Percentiles rank a stretch among this genome's conserved stretches.
These are phyloP conservation scores for Euptelea pleiosperma DNA, from an alignment of 164 flowering plant genomes.

Conservation along the genomic window DNA sequence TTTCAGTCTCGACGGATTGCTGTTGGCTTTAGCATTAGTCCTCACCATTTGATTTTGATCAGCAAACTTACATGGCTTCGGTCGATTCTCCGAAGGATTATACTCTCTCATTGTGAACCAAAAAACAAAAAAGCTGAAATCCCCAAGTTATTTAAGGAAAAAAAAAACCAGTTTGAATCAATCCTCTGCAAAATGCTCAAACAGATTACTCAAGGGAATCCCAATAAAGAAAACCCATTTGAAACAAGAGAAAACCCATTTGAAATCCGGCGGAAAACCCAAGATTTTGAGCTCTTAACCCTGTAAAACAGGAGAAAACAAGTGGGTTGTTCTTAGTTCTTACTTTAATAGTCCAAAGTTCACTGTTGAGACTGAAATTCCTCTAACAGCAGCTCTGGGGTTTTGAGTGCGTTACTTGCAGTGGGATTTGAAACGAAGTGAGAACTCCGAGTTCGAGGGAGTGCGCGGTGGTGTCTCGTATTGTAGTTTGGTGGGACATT, in stretches of 20 bases:
- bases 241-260: slow-evolving; percentile 1
- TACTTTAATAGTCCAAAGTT: no score
- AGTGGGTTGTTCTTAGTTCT: no score
- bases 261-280: no score
- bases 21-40: slow-evolving; percentile 20
- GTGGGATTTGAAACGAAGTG: slow-evolving; percentile 2
- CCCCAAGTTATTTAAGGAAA: neutral
- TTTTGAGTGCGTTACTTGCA: neutral
- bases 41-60: slow-evolving; percentile 62
- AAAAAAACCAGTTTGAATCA: neutral
- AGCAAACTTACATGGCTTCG: slow-evolving; percentile 37
- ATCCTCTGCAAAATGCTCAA: no score
- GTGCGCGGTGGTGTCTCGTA: no score
- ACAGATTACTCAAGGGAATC: neutral
- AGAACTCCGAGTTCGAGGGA: slow-evolving; percentile 8
- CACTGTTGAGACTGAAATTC: no score
- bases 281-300: no score
- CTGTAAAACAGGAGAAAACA: neutral
- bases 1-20: slow-evolving; percentile 34
- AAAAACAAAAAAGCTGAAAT: neutral
- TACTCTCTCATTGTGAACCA: slow-evolving; percentile 52
- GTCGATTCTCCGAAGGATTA: slow-evolving; percentile 31
- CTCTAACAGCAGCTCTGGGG: no score
- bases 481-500: no score
- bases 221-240: neutral